Evolutionary conservation across 78 protist species (phyloP).

Genomic region (Cavenderia fasciculata): DNA sequence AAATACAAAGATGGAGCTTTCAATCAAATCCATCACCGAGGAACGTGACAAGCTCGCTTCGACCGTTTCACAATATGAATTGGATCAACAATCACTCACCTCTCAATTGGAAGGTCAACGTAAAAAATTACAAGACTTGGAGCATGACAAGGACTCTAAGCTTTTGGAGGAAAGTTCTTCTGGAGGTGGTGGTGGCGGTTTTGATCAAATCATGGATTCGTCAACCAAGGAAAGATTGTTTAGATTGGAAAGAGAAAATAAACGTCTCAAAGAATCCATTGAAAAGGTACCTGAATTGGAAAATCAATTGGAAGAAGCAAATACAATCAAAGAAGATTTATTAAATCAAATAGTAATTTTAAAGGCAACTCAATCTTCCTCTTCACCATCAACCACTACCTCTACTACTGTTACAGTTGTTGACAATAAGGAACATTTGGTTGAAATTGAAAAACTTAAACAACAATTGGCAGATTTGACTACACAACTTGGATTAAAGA

Average conservation of each 20-base stretch:
- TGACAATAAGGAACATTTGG: background rate
- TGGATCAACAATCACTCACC: conserved; percentile 20
- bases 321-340: conserved; percentile 6
- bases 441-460: conserved; percentile 6
- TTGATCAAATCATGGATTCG: conserved; percentile 26
- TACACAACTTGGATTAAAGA: background rate
- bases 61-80: background rate
- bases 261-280: conserved; percentile 40
- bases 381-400: background rate
- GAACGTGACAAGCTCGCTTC: conserved; percentile 42
- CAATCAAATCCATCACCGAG: conserved; percentile 24
- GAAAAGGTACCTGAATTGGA: conserved; percentile 23
- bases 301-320: conserved; percentile 54
- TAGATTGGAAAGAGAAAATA: conserved; percentile 71
- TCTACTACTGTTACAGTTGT: background rate
- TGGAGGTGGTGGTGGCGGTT: conserved; percentile 6
- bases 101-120: conserved; percentile 7
- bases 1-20: conserved; percentile 38
- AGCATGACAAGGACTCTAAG: conserved; percentile 47
- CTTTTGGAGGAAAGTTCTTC: background rate
- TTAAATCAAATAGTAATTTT: background rate
- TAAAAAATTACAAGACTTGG: background rate
- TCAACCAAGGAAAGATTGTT: conserved; percentile 45
- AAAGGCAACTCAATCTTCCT: background rate
- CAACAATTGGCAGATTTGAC: background rate